These are phyloP conservation scores for Gastrolobium villosum DNA, from an alignment of 306 rosid species.

Conservation along the genomic window DNA sequence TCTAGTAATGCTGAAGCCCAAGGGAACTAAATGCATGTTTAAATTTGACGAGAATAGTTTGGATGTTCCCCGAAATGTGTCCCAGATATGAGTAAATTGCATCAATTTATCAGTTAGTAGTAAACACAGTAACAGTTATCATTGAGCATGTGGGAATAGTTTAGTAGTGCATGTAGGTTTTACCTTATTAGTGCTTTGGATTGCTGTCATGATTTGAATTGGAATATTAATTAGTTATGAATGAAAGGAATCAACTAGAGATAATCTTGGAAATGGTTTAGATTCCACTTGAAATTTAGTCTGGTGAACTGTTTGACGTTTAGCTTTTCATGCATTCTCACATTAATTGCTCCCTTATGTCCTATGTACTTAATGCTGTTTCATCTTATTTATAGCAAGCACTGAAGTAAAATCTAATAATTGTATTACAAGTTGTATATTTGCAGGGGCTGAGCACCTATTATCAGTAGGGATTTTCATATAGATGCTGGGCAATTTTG, in stretches of 20 bases:
- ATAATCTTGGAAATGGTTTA: constrained; percentile 15
- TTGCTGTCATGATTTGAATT: constrained; percentile 9
- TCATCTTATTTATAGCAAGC: constrained; percentile 7
- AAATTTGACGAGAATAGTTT: constrained; percentile 8
- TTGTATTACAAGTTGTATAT: constrained; percentile 18
- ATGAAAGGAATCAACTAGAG: background rate
- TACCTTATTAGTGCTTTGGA: constrained; percentile 15
- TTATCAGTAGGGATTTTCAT: constrained; percentile 32
- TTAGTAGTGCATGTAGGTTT: constrained; percentile 29
- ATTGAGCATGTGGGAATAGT: constrained; percentile 11
- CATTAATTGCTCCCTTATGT: constrained; percentile 9
- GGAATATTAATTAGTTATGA: constrained; percentile 32
- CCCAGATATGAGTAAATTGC: background rate
- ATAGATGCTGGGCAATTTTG: constrained; percentile 11
- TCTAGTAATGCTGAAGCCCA: constrained; percentile 5
- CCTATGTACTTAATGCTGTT: background rate
- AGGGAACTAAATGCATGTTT: background rate
- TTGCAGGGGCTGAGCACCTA: constrained; percentile 23
- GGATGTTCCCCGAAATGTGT: background rate
- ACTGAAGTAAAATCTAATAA: constrained; percentile 10
- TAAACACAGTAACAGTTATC: background rate
- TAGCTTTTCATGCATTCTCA: constrained; percentile 22
- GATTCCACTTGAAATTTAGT: constrained; percentile 4
- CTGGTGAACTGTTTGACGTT: constrained; percentile 5
- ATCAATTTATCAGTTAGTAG: constrained; percentile 22